phyloP scores from a whole-genome alignment of 352 stramenopile species.

The Globisporangium mamillatum region DNA sequence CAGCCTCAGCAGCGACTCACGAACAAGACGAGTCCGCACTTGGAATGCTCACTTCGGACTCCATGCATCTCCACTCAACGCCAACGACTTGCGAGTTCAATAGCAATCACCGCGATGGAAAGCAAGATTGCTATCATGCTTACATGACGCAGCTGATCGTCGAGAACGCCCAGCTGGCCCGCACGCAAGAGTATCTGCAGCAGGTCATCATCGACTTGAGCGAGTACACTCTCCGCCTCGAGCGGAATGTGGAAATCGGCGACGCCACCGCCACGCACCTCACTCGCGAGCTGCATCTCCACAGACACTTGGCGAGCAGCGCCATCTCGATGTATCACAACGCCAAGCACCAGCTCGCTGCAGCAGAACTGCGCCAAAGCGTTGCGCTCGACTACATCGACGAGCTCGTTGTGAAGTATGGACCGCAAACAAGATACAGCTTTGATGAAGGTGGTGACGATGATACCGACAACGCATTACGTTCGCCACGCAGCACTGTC shows the following conservation, averaged over 20 bases:
- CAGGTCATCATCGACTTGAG: background rate
- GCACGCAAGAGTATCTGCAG: constrained; percentile 4
- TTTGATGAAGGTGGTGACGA: background rate
- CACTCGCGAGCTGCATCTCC: background rate
- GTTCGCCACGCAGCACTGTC: background rate
- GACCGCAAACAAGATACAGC: background rate
- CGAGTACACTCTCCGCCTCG: background rate
- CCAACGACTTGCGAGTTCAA: background rate
- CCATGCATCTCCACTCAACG: background rate
- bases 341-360: constrained; percentile 7
- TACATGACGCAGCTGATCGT: background rate
- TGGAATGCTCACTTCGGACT: background rate
- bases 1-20: background rate
- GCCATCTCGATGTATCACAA: constrained; percentile 6
- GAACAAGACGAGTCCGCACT: background rate
- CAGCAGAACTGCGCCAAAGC: background rate
- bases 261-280: constrained; percentile 2
- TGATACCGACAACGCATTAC: background rate
- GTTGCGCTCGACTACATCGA: constrained; percentile 10
- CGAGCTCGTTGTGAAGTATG: constrained; percentile 6
- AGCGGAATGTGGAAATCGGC: background rate
- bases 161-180: background rate
- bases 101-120: background rate
- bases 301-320: constrained; percentile 1
- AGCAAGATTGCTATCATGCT: background rate